Base-by-base conservation (phyloP, 2,329 filamentous ascomycete genomes). In the Talaromyces islandicus region DNA sequence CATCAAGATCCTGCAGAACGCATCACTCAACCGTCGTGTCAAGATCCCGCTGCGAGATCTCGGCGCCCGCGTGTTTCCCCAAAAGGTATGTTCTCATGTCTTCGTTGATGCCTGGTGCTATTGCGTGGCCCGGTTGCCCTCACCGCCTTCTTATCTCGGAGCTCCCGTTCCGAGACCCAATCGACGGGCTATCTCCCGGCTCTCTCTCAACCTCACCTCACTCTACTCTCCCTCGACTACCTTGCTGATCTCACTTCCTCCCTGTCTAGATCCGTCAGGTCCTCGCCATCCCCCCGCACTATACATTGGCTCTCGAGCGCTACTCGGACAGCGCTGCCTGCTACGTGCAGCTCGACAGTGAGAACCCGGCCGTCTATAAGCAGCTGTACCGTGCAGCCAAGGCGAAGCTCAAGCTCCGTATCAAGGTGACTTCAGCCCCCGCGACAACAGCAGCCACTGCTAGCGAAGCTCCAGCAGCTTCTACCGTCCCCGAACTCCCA, bases 331-430 rank as follows among this genome's bases (percentile, higher is more conserved):
- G 92, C 65, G 90, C 91, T 65, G 88, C 83, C 52, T 81, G 86
- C 65, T 97, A 89, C 76, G 85, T 97, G 65, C 81, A 84, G 51
- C 87, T 99, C 62, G 89, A 96, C 73, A 81, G 86, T 63, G 81
- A 82, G 72, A 95, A 96, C 71, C 78, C 84, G 9, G 82, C 90
- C 52, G 90, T 96, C 70, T 99, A 96, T 83, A 97, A 97, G 81
- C 94, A 97, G 73, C 88, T 99, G 48, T 93, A 94, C 74, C 89
- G 94, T 69, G 94, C 94, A 66, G 94, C 94, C 65, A 99, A 97
- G 81, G 94, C 94, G 41, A 99, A 99, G 83, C 87, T 92, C 66
- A 99, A 97, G 87, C 87, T 99, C 67, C 92, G 94, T 76, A 85
- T 99, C 62, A 90, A 87, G 66, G 88, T 90, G 41, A 88, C 85